Base-by-base conservation (phyloP, 257 asterid species). In the Fraxinus anomala region DNA sequence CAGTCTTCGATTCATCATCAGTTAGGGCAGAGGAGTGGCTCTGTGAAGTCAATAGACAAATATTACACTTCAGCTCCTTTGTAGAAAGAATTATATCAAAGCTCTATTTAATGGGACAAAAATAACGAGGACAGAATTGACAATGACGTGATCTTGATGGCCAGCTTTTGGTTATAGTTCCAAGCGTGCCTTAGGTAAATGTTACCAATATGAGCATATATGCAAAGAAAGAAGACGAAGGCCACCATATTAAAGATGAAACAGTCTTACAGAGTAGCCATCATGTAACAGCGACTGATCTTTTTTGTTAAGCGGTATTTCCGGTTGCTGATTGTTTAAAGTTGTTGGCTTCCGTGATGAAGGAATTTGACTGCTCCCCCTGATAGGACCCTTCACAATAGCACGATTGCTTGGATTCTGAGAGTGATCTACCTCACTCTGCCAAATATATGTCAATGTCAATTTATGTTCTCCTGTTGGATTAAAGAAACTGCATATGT, bases 11-110 rank as follows among this genome's bases (percentile, higher is more conserved):
- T 47, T 94, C 97, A 71, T 94, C 98, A 78, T 94, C 97, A 71
- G 97, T 92, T 84, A 89, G 80, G 54, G 85, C 92, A 81, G 96
- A 92, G 73, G 96, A 90, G 59, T 94, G 97, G 76, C 96, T 94
- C 98, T 94, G 87, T 56, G 31, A 87, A 61, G 67, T 81, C 36
- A 76, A 81, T 44, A 59, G 56, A 40, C 16, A 40, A 49, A 65
- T 69, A 73, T 85, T 75, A 80, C 49, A 73, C 76, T 61, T 21
- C 70, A 37, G 49, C 77, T 76, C 75, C 28, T 49, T 21, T 69
- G 72, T 47, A 11, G 28, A 70, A 75, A 76, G 44, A 65, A 73
- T 68, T 78, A 26, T 42, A 34, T 51, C 31, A 23, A 61, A 68
- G 67, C 79, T 65, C 80, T 66, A 75, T 2, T 86, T 83, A 17